Evolutionary conservation across 306 rosid genomes (phyloP).

Genomic region (Carpinus viminea): DNA sequence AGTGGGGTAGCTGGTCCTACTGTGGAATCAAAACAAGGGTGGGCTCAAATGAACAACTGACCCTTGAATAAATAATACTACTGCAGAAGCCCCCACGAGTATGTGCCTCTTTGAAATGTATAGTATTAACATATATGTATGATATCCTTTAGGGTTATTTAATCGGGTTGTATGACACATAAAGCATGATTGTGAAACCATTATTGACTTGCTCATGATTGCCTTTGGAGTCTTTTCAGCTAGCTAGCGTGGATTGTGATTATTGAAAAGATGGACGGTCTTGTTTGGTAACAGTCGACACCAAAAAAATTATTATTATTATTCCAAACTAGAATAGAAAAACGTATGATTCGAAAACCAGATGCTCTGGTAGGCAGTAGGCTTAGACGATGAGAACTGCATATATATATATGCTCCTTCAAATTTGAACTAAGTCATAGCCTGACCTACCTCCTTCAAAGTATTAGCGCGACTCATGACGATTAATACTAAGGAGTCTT

Average conservation of each 20-base stretch:
- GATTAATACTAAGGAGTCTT: too few species aligned
- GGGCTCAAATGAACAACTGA: constrained; percentile 36
- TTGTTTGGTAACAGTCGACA: too few species aligned
- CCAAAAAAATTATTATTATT: too few species aligned
- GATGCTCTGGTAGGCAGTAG: too few species aligned
- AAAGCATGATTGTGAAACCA: not conserved
- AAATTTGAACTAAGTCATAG: too few species aligned
- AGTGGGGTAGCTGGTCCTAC: not conserved
- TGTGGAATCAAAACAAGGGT: constrained; percentile 25
- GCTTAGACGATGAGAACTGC: too few species aligned
- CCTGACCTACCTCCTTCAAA: too few species aligned
- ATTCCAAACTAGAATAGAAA: too few species aligned
- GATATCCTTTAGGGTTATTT: constrained; percentile 1
- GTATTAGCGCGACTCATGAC: too few species aligned
- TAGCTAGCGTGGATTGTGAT: not conserved
- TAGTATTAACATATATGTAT: too few species aligned
- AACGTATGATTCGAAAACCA: too few species aligned
- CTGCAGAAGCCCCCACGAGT: constrained; percentile 12
- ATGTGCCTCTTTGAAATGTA: constrained; percentile 9
- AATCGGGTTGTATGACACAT: not conserved
- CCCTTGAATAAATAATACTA: constrained; percentile 22
- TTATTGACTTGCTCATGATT: constrained; percentile 4
- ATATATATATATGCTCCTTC: too few species aligned
- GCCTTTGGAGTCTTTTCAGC: not conserved
- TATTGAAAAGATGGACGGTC: not conserved